Conservation (phyloP, 2,329 filamentous ascomycete genomes). For the Xylariaceae sp. region DNA sequence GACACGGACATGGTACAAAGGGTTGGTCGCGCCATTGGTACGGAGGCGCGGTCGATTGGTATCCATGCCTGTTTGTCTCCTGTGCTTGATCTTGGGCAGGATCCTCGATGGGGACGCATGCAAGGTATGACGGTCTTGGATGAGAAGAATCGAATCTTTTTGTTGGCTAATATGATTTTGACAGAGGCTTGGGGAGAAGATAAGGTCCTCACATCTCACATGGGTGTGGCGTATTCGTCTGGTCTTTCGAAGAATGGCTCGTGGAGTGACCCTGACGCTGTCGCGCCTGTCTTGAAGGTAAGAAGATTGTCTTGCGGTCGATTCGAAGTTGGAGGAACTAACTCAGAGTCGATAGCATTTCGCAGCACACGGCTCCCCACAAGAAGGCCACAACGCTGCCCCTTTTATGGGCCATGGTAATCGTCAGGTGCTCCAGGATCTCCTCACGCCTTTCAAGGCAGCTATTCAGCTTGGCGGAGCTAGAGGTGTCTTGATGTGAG, state of each 20-base stretch:
- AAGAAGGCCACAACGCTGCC: constrained; percentile 39
- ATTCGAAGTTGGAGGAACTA: not conserved
- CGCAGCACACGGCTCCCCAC: constrained; percentile 40
- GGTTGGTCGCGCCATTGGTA: constrained; percentile 39
- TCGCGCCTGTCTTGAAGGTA: constrained; percentile 41
- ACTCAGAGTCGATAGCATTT: constrained; percentile 33
- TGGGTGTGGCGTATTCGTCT: constrained; percentile 41
- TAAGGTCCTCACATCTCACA: constrained; percentile 39
- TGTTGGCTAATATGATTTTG: not conserved
- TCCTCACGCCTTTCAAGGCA: constrained; percentile 40
- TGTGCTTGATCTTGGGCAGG: constrained; percentile 40
- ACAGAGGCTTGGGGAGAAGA: constrained; percentile 44
- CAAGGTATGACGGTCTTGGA: constrained; percentile 29
- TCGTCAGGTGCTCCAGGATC: constrained; percentile 39
- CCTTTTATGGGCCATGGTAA: constrained; percentile 41
- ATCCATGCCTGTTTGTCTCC: constrained; percentile 41
- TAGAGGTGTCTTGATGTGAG: constrained; percentile 40
- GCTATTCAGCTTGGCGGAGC: constrained; percentile 39
- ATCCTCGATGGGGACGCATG: constrained; percentile 41
- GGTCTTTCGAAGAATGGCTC: constrained; percentile 41
- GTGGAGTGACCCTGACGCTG: constrained; percentile 38
- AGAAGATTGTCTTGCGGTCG: not conserved
- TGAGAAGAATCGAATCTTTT: not conserved
- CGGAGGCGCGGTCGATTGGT: constrained; percentile 40
- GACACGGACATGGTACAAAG: constrained; percentile 39